A percentile compares a stretch with the other conserved stretches of the same genome.
Evolutionary conservation across 2,329 filamentous ascomycete species (phyloP).

Genomic region (Thelonectria blattea): DNA sequence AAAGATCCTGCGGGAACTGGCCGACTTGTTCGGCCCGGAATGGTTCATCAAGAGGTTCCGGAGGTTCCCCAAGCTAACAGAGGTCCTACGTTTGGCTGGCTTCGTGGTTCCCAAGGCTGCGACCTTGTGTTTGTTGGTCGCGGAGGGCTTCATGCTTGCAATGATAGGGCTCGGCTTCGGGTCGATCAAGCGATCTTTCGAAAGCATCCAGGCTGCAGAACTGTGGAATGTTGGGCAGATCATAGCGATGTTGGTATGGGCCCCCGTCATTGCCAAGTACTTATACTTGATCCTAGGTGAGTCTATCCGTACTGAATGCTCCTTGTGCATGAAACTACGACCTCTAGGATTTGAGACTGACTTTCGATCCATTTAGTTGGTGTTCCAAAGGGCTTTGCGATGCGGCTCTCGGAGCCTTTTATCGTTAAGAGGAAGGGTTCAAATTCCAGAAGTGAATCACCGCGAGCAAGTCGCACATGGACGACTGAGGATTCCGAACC

Average conservation of each 20-base stretch:
- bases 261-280: slow-evolving; percentile 1
- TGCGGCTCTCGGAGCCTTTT: not conserved
- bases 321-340: too few relatives aligned
- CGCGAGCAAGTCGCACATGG: too few relatives aligned
- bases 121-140: not conserved
- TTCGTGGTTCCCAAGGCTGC: not conserved
- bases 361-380: not conserved
- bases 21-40: not conserved
- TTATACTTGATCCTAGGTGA: not conserved
- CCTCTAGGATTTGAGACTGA: too few relatives aligned
- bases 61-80: not conserved
- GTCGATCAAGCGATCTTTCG: not conserved
- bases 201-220: not conserved
- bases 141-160: not conserved
- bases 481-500: not conserved
- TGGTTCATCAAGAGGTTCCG: not conserved
- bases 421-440: not conserved
- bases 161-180: not conserved
- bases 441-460: not conserved
- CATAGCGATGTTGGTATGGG: slow-evolving; percentile 1
- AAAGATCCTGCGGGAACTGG: not conserved
- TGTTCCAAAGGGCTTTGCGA: not conserved
- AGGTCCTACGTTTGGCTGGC: not conserved
- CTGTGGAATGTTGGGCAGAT: slow-evolving; percentile 1
- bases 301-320: not conserved